phyloP scores from a whole-genome alignment of 2,329 filamentous ascomycete species.

The Zymoseptoria tritici region DNA sequence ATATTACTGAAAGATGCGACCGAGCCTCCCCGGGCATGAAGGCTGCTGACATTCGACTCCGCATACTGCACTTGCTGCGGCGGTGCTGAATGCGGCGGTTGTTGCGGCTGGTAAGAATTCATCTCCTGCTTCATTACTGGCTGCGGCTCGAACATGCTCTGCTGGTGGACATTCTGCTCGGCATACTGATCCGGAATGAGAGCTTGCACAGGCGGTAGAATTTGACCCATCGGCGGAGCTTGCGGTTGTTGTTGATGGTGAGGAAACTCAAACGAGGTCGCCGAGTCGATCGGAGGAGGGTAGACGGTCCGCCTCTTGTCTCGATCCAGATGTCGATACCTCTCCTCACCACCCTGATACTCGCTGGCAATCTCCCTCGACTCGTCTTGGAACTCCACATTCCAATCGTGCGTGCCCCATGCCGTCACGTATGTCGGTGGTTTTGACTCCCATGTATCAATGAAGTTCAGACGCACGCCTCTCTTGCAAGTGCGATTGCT shows the following conservation, averaged over 20 bases:
- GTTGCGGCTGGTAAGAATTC: slow-evolving; percentile 22
- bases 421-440: slow-evolving; percentile 53
- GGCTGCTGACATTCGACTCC: slow-evolving; percentile 18
- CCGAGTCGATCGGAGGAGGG: slow-evolving; percentile 23
- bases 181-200: slow-evolving; percentile 35
- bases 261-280: slow-evolving; percentile 19
- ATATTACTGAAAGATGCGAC: slow-evolving; percentile 32
- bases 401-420: slow-evolving; percentile 55
- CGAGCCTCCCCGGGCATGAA: slow-evolving; percentile 9
- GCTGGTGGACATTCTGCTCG: neutral
- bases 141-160: neutral
- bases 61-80: slow-evolving; percentile 19
- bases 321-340: slow-evolving; percentile 50
- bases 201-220: slow-evolving; percentile 27
- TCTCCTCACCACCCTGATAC: slow-evolving; percentile 69
- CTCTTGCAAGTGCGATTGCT: slow-evolving; percentile 79
- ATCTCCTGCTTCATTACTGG: slow-evolving; percentile 6
- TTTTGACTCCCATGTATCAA: slow-evolving; percentile 67
- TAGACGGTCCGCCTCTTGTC: slow-evolving; percentile 1
- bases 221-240: neutral
- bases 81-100: slow-evolving; percentile 16
- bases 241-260: slow-evolving; percentile 26
- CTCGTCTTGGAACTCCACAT: slow-evolving; percentile 76
- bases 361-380: slow-evolving; percentile 85
- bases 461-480: slow-evolving; percentile 83